Evolutionary conservation across 345 rosid species (phyloP), one percentile per base, ranked within the genome.

Genomic region (Corymbia maculata): DNA sequence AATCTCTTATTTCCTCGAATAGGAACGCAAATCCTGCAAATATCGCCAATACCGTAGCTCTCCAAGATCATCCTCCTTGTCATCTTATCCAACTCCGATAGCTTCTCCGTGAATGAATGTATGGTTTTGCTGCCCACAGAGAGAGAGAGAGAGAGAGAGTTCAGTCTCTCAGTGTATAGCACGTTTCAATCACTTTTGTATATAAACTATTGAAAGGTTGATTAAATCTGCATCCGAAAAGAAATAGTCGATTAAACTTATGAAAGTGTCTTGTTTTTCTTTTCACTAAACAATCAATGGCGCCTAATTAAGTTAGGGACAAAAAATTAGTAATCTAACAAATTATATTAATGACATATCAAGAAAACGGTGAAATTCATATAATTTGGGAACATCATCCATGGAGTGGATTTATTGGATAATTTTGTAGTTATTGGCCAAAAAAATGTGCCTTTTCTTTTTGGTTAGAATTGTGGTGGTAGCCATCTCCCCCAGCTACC

Each of bases 11-110:
- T 36, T 36, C 42, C 42, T 36, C 42, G 42, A 36, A 51, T 51
- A 51, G 51, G 51, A 11, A 13, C 0, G 13, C 51, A 51, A 51
- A 51, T 51, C 51, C 13, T 9, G 51, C 5, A 12, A 11, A 2
- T 51, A 51, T 51, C 5, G 4, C 51, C 11, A 51, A 51, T 51
- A 51, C 4, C n/a, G 13, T 85, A 89, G 68, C 89, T 88, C 86
- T 90, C 91, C 52, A 87, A 88, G 32, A 91, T 51, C 91, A 91
- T 91, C 61, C 89, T 91, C 86, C 70, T 75, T 6, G 68, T 47
- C 21, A 42, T 80, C 51, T 75, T 30, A 32, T 92, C 94, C 9
- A 94, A 85, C 85, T 89, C 92, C 79, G 94, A 94, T 24, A 93
- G 51, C 66, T 61, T 90, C 88, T 36, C 87, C 8, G 86, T 47